A percentile compares a stretch with the other conserved stretches of the same genome.
Conservation (phyloP, 495 filamentous ascomycete genomes). For the Glarea lozoyensis region DNA sequence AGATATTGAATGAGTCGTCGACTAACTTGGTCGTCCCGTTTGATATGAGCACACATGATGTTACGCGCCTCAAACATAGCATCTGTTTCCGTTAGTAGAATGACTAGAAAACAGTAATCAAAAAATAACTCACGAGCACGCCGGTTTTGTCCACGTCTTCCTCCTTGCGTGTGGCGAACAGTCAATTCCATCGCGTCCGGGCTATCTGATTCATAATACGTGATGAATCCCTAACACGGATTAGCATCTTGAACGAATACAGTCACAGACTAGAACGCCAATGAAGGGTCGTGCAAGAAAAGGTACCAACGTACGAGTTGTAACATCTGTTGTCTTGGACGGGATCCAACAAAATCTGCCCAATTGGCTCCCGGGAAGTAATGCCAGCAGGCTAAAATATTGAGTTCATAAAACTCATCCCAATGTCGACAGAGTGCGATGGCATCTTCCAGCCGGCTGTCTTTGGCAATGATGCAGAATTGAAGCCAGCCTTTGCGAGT, state of each 20-base stretch:
- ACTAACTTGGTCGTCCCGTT: slow-evolving; percentile 37
- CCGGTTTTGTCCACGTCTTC: slow-evolving; percentile 19
- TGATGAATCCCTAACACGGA: slow-evolving; percentile 9
- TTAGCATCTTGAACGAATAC: too few relatives aligned
- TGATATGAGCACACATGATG: slow-evolving; percentile 41
- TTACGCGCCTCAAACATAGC: slow-evolving; percentile 35
- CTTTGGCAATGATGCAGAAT: slow-evolving; percentile 44
- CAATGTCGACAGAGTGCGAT: slow-evolving; percentile 44
- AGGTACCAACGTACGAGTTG: slow-evolving; percentile 25
- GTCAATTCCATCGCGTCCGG: slow-evolving; percentile 24
- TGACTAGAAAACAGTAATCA: too few relatives aligned
- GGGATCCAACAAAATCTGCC: slow-evolving; percentile 31
- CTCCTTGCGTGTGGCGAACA: slow-evolving; percentile 24
- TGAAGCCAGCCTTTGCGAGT: slow-evolving; percentile 44
- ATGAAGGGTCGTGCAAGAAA: too few relatives aligned
- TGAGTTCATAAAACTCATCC: slow-evolving; percentile 44
- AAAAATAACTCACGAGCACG: too few relatives aligned
- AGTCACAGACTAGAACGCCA: too few relatives aligned
- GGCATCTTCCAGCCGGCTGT: slow-evolving; percentile 35
- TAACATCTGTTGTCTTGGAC: slow-evolving; percentile 28
- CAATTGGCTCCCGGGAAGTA: slow-evolving; percentile 42
- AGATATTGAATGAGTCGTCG: slow-evolving; percentile 42
- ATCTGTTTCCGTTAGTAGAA: too few relatives aligned
- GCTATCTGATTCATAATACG: slow-evolving; percentile 8
- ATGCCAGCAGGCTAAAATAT: slow-evolving; percentile 35